Percentiles rank a stretch among this genome's conserved stretches.
Evolutionary conservation across 2,329 filamentous ascomycete species (phyloP).

Genomic region (Claviceps cyperi): DNA sequence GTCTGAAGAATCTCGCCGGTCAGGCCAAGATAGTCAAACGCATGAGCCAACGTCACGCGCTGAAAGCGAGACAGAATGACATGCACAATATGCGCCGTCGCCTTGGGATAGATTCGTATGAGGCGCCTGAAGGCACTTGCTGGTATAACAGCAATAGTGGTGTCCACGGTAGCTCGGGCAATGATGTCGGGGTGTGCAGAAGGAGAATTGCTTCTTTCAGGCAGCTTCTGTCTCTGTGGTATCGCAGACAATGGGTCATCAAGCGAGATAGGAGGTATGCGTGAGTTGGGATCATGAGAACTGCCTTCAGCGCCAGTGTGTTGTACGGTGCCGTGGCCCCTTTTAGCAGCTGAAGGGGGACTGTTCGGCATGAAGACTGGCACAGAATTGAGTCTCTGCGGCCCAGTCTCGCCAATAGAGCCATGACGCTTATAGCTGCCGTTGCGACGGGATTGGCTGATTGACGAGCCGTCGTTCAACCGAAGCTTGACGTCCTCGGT

Average conservation of each 20-base stretch:
- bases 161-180: conserved; percentile 88
- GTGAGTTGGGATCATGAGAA: conserved; percentile 19
- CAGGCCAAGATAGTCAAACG: conserved; percentile 84
- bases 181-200: conserved; percentile 95
- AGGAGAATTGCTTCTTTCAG: conserved; percentile 37
- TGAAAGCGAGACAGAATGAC: conserved; percentile 92
- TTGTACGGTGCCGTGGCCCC: neutral
- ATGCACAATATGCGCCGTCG: conserved; percentile 93
- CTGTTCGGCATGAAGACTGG: conserved; percentile 22
- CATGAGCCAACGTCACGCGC: conserved; percentile 84
- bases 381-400: conserved; percentile 5
- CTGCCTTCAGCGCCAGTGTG: conserved; percentile 9
- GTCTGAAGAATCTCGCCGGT: conserved; percentile 85
- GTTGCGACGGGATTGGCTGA: conserved; percentile 10
- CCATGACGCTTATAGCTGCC: conserved; percentile 16
- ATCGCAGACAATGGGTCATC: conserved; percentile 29
- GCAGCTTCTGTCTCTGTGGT: conserved; percentile 22
- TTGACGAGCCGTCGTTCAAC: conserved; percentile 45
- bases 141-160: conserved; percentile 95
- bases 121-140: conserved; percentile 87
- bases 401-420: conserved; percentile 10
- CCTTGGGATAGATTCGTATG: conserved; percentile 88
- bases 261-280: conserved; percentile 62
- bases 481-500: conserved; percentile 84
- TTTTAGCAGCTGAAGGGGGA: conserved; percentile 21